Base-by-base conservation (phyloP, 257 asterid genomes). In the Solanum clarkiae region DNA sequence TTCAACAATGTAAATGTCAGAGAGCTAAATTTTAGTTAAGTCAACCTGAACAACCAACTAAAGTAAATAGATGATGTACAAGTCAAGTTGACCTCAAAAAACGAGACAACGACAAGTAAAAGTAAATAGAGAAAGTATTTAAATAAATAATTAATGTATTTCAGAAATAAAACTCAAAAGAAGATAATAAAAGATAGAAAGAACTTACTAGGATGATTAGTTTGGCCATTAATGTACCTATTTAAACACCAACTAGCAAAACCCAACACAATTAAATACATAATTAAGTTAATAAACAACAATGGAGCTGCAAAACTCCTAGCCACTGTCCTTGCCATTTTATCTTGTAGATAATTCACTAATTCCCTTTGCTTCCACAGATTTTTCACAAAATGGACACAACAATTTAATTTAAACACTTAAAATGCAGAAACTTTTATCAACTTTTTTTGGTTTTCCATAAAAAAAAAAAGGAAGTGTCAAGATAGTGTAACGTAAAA, bases 221-320 rank as follows among this genome's bases (percentile, higher is more conserved):
- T 94, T 63, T 91, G 94, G 82, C 98, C 99, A 87, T 95, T 91
- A 91, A 95, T 94, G 83, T 90, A 88, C 88, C 84, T 87, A 63
- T 94, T 93, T 14, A 96, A 90, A 54, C 97, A 93, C 98, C 99
- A 96, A 70, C 99, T 96, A 9, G 98, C 91, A 84, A 96, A 96
- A 1, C 98, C 98, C 80, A 96, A 86, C 7, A 92, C 94, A 54
- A 96, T 87, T 1, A 90, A 75, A 83, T 93, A 96, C 99, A 96
- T 93, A 16, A 92, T 45, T 86, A 96, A 83, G 86, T 96, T 96
- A 24, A 94, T 86, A 71, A 94, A 93, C 90, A 94, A 88, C 88
- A 96, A 88, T 42, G 98, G 99, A 45, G 94, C 95, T 80, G 96
- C 98, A 85, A 94, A 8, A 70, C 10, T 93, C 65, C 95, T 91